Conservation (phyloP, 2,329 filamentous ascomycete genomes). For the Scedosporium minutisporum region DNA sequence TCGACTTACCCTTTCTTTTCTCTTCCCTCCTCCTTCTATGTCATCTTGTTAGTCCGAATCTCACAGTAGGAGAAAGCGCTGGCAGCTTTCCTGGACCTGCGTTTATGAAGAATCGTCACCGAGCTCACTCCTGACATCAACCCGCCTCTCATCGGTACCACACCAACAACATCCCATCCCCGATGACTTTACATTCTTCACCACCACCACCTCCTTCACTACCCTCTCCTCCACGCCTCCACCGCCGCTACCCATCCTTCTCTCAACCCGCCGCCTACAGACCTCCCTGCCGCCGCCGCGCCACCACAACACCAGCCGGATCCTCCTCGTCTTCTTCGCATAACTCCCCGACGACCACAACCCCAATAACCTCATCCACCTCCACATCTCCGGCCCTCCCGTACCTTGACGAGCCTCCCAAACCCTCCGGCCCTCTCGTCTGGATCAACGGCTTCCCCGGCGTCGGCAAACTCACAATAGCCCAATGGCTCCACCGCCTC, state of each 20-base stretch:
- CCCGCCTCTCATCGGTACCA: background rate
- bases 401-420: background rate
- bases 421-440: conserved; percentile 7
- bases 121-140: background rate
- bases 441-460: conserved; percentile 24
- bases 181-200: background rate
- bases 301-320: background rate
- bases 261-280: background rate
- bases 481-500: conserved; percentile 17
- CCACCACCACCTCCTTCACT: background rate
- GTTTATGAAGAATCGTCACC: background rate
- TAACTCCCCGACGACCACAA: background rate
- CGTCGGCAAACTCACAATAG: conserved; percentile 21
- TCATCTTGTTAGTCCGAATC: background rate
- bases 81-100: background rate
- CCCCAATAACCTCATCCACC: background rate
- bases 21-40: background rate
- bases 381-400: background rate
- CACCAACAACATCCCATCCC: background rate
- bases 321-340: conserved; percentile 8
- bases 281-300: background rate
- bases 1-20: background rate
- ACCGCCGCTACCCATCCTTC: background rate
- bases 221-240: background rate
- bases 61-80: background rate